Conservation (phyloP, 345 rosid genomes). For the Litchi chinensis region DNA sequence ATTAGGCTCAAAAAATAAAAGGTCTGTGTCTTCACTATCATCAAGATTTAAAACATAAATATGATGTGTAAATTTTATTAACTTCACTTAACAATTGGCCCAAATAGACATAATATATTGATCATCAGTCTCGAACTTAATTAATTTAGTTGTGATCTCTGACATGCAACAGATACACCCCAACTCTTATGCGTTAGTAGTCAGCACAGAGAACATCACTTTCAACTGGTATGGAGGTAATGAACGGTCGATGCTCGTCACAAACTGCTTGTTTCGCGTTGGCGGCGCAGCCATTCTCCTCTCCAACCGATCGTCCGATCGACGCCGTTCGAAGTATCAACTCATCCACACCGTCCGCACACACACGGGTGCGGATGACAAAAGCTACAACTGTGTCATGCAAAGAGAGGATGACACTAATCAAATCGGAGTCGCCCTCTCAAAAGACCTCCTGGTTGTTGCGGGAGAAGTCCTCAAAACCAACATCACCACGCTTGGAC, state of each 20-base stretch:
- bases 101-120: too few relatives aligned
- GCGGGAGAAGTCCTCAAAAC: conserved; percentile 68
- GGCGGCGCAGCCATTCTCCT: conserved; percentile 66
- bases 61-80: too few relatives aligned
- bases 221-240: conserved; percentile 49
- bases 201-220: conserved; percentile 60
- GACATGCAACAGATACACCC: conserved; percentile 36
- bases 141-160: background rate
- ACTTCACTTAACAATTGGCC: too few relatives aligned
- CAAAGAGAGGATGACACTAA: conserved; percentile 55
- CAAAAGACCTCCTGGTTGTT: conserved; percentile 57
- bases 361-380: conserved; percentile 58
- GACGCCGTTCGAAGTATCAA: conserved; percentile 50
- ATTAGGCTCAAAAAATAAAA: too few relatives aligned
- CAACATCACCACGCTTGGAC: conserved; percentile 68
- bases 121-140: background rate
- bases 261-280: conserved; percentile 58
- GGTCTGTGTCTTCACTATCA: too few relatives aligned
- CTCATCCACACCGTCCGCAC: conserved; percentile 59
- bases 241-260: conserved; percentile 59
- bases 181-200: conserved; percentile 57
- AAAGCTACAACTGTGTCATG: conserved; percentile 48
- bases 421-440: conserved; percentile 45
- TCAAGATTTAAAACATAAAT: too few relatives aligned
- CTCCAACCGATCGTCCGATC: conserved; percentile 47